Evolutionary conservation across 2,329 filamentous ascomycete species (phyloP).

Genomic region (Lasiodiplodia theobromae): DNA sequence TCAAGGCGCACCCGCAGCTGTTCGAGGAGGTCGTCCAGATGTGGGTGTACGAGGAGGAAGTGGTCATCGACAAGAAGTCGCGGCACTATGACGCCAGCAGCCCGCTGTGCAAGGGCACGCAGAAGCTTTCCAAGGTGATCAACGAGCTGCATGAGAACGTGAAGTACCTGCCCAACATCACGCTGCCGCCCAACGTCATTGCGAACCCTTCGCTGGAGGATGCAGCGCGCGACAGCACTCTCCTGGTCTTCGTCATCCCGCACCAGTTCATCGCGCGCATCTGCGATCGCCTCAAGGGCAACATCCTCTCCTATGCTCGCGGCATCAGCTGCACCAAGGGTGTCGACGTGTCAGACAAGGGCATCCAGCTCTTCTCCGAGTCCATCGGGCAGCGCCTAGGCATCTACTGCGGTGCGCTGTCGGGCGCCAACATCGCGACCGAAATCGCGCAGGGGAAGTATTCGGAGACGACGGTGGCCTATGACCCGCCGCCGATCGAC

Average conservation of each 20-base stretch:
- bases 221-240: conserved; percentile 81
- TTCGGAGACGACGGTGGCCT: conserved; percentile 96
- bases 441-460: conserved; percentile 97
- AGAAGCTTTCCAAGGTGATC: conserved; percentile 91
- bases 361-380: conserved; percentile 90
- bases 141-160: conserved; percentile 94
- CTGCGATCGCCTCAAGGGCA: conserved; percentile 82
- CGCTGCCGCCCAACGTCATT: conserved; percentile 80
- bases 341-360: conserved; percentile 87
- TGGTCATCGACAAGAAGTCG: conserved; percentile 74
- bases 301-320: conserved; percentile 89
- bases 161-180: conserved; percentile 94
- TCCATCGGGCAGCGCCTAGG: conserved; percentile 88
- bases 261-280: conserved; percentile 94
- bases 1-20: conserved; percentile 74
- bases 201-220: conserved; percentile 83
- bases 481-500: conserved; percentile 90
- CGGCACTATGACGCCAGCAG: conserved; percentile 74
- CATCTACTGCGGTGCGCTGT: conserved; percentile 96
- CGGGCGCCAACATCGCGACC: conserved; percentile 93
- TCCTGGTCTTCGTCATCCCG: conserved; percentile 94
- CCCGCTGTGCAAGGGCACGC: conserved; percentile 52
- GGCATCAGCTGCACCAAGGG: conserved; percentile 99
- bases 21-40: conserved; percentile 94
- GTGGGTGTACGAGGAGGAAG: conserved; percentile 98